A percentile compares a stretch with the other conserved stretches of the same genome.
Evolutionary conservation across 2,329 filamentous ascomycete species (phyloP).

Genomic region (Fusarium annulatum): DNA sequence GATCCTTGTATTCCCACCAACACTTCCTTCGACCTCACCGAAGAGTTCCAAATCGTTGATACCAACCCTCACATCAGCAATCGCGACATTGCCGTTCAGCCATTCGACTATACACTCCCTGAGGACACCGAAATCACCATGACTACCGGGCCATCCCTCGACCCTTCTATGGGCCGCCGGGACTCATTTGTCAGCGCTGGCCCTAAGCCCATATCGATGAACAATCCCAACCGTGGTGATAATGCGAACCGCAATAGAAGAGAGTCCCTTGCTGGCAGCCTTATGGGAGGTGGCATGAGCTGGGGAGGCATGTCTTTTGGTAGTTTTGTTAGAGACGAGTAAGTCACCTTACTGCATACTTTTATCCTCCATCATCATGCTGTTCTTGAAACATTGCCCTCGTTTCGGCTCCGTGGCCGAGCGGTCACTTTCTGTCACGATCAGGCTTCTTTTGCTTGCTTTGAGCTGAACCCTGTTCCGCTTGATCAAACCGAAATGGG

Average conservation of each 20-base stretch:
- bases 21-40: slow-evolving; percentile 41
- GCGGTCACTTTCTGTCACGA: neutral
- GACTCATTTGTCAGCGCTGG: slow-evolving; percentile 75
- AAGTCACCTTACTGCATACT: slow-evolving; percentile 58
- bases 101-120: neutral
- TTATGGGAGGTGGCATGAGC: slow-evolving; percentile 87
- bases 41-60: slow-evolving; percentile 1
- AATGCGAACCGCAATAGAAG: slow-evolving; percentile 67
- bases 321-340: slow-evolving; percentile 98
- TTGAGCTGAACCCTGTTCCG: neutral
- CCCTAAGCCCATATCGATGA: slow-evolving; percentile 74
- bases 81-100: neutral
- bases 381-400: slow-evolving; percentile 9
- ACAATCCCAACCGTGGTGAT: slow-evolving; percentile 69
- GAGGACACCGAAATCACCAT: slow-evolving; percentile 57
- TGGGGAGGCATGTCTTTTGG: slow-evolving; percentile 97
- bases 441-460: neutral
- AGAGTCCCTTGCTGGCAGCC: slow-evolving; percentile 71
- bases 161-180: slow-evolving; percentile 67
- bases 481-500: neutral
- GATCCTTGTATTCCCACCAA: slow-evolving; percentile 47
- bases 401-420: slow-evolving; percentile 4
- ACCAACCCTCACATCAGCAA: neutral
- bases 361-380: neutral
- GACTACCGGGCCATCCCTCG: slow-evolving; percentile 69